Percentiles rank a stretch among this genome's conserved stretches.
phyloP scores from a whole-genome alignment of 1,284 basidiomycete genomes.

The Agroathelia rolfsii region DNA sequence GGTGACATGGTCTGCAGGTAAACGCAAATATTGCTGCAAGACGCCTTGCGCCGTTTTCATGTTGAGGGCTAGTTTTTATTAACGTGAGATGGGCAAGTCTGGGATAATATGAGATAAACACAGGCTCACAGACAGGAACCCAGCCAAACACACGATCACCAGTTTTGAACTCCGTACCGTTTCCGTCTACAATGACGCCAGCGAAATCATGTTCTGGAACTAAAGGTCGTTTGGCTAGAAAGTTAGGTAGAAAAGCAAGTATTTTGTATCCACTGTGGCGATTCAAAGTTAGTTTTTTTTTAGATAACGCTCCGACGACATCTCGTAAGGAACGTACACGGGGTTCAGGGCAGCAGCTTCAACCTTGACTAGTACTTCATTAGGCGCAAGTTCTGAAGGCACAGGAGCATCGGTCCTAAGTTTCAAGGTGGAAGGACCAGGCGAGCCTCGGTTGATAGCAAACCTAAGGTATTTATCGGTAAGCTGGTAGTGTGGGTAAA shows the following conservation, averaged over 20 bases:
- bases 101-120: background rate
- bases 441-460: slow-evolving; percentile 27
- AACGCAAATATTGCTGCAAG: slow-evolving; percentile 40
- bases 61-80: slow-evolving; percentile 15
- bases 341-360: slow-evolving; percentile 62
- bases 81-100: slow-evolving; percentile 10
- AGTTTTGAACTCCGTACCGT: slow-evolving; percentile 36
- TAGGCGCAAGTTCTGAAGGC: slow-evolving; percentile 29
- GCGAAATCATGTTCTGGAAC: slow-evolving; percentile 53
- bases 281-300: slow-evolving; percentile 1
- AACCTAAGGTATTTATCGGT: too few species aligned
- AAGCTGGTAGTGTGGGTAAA: too few species aligned
- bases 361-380: slow-evolving; percentile 51
- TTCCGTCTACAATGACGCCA: slow-evolving; percentile 46
- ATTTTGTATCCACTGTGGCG: slow-evolving; percentile 42
- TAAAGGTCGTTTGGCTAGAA: slow-evolving; percentile 38
- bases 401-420: slow-evolving; percentile 37
- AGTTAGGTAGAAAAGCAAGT: slow-evolving; percentile 40
- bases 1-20: slow-evolving; percentile 33
- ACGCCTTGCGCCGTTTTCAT: slow-evolving; percentile 34
- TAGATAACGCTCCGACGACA: slow-evolving; percentile 9
- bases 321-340: slow-evolving; percentile 31
- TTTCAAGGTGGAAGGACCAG: slow-evolving; percentile 33
- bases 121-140: slow-evolving; percentile 27
- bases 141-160: slow-evolving; percentile 56